phyloP scores from a whole-genome alignment of 2,329 filamentous ascomycete species.

The Phoma herbarum region DNA sequence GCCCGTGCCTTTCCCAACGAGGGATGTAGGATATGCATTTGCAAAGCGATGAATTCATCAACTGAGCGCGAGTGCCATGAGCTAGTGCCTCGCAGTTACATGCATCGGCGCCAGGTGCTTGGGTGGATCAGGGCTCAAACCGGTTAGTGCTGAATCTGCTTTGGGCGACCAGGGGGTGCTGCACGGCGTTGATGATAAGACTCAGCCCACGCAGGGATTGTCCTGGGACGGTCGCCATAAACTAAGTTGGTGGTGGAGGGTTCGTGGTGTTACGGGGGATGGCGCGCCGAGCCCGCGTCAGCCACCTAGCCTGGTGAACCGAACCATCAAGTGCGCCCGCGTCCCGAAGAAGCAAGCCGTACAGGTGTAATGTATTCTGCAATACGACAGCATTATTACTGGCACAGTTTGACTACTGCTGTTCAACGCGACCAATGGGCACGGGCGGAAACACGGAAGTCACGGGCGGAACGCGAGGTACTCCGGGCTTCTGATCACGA shows the following conservation, averaged over 20 bases:
- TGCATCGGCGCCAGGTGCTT: constrained; percentile 22
- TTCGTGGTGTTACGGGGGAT: constrained; percentile 31
- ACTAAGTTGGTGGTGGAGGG: constrained; percentile 28
- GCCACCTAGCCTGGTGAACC: constrained; percentile 30
- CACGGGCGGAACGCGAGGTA: neutral
- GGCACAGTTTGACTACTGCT: constrained; percentile 16
- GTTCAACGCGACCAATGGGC: constrained; percentile 15
- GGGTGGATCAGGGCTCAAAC: constrained; percentile 41
- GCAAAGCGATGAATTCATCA: constrained; percentile 49
- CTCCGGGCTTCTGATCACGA: neutral
- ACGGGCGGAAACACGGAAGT: constrained; percentile 9
- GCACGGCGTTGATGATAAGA: constrained; percentile 43
- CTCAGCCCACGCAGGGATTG: constrained; percentile 34
- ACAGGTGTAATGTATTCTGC: constrained; percentile 39
- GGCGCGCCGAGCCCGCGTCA: constrained; percentile 37
- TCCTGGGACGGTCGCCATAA: constrained; percentile 32
- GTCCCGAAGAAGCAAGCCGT: constrained; percentile 23
- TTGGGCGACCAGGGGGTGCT: constrained; percentile 39
- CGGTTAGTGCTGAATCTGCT: constrained; percentile 34
- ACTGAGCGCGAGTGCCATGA: constrained; percentile 41
- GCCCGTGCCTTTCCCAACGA: constrained; percentile 41
- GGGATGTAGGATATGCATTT: constrained; percentile 45
- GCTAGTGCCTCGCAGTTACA: constrained; percentile 45
- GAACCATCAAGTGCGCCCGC: constrained; percentile 28
- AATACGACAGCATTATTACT: constrained; percentile 36